Base-by-base conservation (phyloP, 2,329 filamentous ascomycete genomes). In the Alternaria brassicae region DNA sequence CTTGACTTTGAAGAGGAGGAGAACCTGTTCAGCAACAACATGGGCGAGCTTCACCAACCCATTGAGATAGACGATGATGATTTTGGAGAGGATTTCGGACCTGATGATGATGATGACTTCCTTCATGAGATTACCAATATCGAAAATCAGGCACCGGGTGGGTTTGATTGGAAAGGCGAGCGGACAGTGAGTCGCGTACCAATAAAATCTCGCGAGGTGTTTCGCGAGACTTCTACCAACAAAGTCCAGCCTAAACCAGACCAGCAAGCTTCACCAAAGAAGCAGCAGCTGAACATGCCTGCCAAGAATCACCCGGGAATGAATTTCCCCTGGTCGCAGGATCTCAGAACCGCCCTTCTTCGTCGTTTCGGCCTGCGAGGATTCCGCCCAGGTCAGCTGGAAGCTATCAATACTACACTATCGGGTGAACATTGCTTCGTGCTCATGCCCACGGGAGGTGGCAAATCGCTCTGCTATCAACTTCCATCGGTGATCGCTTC, bases 381-480 rank as follows among this genome's bases (percentile, higher is more conserved):
- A 0, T 99, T 99, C 73, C 88, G 96, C 28, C 88, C 89, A 53
- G 95, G 97, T 73, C 95, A 99, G 74, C 84, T 98, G 2, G 92
- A 98, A 77, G 93, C 95, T 13, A 97, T 99, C 77, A 98, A 99
- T 77, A 90, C 93, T 1, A 98, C 95, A 0, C 81, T 99, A 44
- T 84, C 82, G 28, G 95, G 94, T 3, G 89, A 94, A 64, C 94
- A 99, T 78, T 90, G 91, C 0, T 99, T 99, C 75, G 91, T 99
- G 15, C 83, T 99, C 37, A 99, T 99, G 95, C 95, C 96, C 2
- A 99, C 95, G 0, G 95, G 95, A 53, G 95, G 95, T 60, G 95
- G 95, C 40, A 99, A 99, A 75, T 98, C 94, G 1, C 83, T 99
- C 2, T 98, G 95, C 77, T 99, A 99, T 75, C 96, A 99, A 76